Base-by-base conservation (phyloP, 2,329 filamentous ascomycete species). In the Aspergillus pseudonomiae region DNA sequence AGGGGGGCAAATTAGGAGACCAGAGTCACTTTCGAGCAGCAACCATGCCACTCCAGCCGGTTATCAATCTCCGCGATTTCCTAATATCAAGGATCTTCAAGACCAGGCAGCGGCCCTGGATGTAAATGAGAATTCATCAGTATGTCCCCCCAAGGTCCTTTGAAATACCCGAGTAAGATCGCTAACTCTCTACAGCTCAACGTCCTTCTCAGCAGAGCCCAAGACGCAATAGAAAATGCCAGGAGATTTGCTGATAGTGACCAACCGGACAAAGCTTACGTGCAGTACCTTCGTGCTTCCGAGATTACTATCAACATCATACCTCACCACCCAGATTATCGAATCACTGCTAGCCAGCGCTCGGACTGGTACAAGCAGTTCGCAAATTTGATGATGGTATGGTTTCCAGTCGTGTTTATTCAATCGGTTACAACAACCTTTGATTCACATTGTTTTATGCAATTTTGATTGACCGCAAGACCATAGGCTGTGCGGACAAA, bases 201-300 rank as follows among this genome's bases (percentile, higher is more conserved):
- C 61, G 61, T 74, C 36, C 69, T 80, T 26, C 65, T 80, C 24
- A 68, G 65, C 57, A 74, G 68, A 19, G 77, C 78, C n/a, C 72
- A 74, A 62, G 73, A 77, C 58, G 74, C 77, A 36, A 74, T 80
- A 45, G 68, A 74, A 30, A 71, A 71, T 65, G 74, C 77, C 19
- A 76, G 70, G 59, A 58, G 62, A 24, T 71, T 77, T 60, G 65
- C 72, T 30, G 73, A 78, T 45, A 68, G 71, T 30, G 70, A 76
- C 32, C 69, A 78, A 41, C 87, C 89, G 5, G 93, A 95, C 73
- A 78, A 88, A 43, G 94, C 94, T 3, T 90, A 96, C 61, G 87
- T 91, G 67, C 91, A 96, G 65, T 98, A 94, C 73, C 85, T 98
- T 63, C 87, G 90, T 66, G 92, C 94, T 12, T 93, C 86, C 64